Conservation (phyloP, 176 grass and related monocot genomes). For the Musa itinerans region DNA sequence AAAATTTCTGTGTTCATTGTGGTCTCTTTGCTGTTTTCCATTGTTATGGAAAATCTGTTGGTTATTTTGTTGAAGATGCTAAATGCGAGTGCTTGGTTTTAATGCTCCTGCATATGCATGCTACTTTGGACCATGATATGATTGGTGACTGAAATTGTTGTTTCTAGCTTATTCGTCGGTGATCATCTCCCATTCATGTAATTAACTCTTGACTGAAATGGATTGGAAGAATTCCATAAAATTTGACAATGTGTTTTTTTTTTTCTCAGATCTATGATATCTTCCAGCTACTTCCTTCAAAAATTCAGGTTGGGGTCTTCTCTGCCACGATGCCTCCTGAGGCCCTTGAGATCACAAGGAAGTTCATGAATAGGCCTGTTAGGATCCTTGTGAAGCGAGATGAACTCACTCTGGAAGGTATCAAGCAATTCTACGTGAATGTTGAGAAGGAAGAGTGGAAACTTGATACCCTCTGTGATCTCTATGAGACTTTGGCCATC, state of each 20-base stretch:
- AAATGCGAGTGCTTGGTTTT: too few relatives aligned
- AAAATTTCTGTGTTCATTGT: too few relatives aligned
- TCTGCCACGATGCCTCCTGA: slow-evolving; percentile 87
- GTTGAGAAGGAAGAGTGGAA: slow-evolving; percentile 76
- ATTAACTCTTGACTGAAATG: not conserved
- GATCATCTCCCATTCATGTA: not conserved
- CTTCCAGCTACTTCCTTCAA: slow-evolving; percentile 64
- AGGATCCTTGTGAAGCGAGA: slow-evolving; percentile 79
- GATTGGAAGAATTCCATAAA: not conserved
- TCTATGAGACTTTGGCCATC: slow-evolving; percentile 64
- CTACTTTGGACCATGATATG: not conserved
- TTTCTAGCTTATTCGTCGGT: not conserved
- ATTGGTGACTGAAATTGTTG: not conserved
- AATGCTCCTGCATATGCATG: not conserved
- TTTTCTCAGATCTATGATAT: slow-evolving; percentile 69
- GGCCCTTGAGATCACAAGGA: slow-evolving; percentile 62
- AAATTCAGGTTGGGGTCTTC: slow-evolving; percentile 74
- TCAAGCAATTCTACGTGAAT: slow-evolving; percentile 75
- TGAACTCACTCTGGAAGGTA: slow-evolving; percentile 72
- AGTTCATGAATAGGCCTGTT: slow-evolving; percentile 76
- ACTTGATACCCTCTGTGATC: slow-evolving; percentile 67
- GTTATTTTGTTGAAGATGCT: too few relatives aligned
- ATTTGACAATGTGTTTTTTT: not conserved
- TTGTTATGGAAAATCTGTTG: not conserved
- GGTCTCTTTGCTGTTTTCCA: too few relatives aligned